Conservation (phyloP, 1,284 basidiomycete species). For the Trichosporon inkin region DNA sequence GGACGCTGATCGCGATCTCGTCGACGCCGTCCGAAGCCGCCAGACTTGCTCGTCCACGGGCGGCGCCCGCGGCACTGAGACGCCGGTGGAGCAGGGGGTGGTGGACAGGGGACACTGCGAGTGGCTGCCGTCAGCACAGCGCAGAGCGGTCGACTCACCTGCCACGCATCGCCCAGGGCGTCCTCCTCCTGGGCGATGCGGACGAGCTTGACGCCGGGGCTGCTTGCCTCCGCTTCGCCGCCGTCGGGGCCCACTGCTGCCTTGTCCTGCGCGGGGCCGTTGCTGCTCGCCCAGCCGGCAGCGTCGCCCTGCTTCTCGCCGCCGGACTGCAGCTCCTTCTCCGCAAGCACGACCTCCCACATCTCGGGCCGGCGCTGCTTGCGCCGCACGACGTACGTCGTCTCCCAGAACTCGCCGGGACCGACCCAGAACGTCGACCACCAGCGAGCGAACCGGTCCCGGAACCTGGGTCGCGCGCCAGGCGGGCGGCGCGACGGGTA, state of each 20-base stretch:
- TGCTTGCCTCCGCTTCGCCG: background rate
- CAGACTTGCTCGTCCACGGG: too few species aligned
- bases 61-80: too few species aligned
- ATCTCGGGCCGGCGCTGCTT: conserved; percentile 6
- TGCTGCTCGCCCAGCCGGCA: background rate
- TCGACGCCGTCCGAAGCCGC: background rate
- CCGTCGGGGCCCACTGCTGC: background rate
- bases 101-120: background rate
- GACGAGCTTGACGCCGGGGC: background rate
- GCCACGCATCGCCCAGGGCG: conserved; percentile 1
- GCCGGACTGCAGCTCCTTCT: background rate
- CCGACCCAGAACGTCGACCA: conserved; percentile 20
- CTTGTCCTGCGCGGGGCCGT: background rate
- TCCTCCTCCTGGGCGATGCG: conserved; percentile 1
- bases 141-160: conserved; percentile 11
- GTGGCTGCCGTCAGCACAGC: conserved; percentile 9
- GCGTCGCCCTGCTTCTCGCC: background rate
- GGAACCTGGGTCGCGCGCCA: conserved; percentile 20
- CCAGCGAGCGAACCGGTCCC: conserved; percentile 24
- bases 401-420: background rate
- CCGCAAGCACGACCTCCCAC: conserved; percentile 15
- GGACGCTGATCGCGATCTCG: conserved; percentile 13
- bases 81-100: background rate
- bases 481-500: background rate
- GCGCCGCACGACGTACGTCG: background rate